A percentile compares a stretch with the other conserved stretches of the same genome.
Conservation (phyloP, 2,329 filamentous ascomycete genomes). For the Albophoma yamanashiensis region DNA sequence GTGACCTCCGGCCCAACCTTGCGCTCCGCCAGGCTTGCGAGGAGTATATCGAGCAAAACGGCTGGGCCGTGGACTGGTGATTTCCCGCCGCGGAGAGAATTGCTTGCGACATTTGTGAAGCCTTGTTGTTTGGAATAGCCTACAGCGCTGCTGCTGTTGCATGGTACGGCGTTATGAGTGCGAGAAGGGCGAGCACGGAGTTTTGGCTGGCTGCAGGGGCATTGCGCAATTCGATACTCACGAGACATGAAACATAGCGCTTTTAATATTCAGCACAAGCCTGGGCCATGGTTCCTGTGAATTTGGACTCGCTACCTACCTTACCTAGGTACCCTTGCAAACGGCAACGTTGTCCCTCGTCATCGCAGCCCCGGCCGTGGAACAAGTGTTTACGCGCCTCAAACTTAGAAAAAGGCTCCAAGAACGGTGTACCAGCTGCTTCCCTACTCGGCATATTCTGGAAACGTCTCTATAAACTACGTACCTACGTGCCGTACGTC, state of each 20-base stretch:
- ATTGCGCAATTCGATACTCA: background rate
- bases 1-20: conserved; percentile 72
- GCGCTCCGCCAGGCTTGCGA: conserved; percentile 72
- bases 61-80: conserved; percentile 87
- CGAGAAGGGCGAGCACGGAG: background rate
- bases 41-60: conserved; percentile 77
- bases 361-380: too few relatives aligned
- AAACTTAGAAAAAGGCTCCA: too few relatives aligned
- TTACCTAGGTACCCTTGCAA: background rate
- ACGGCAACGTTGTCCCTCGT: background rate
- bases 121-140: too few relatives aligned
- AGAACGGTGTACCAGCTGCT: too few relatives aligned
- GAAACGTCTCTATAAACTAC: too few relatives aligned
- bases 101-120: background rate
- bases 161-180: background rate
- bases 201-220: background rate
- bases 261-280: background rate
- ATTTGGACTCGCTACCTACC: background rate
- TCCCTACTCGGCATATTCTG: too few relatives aligned
- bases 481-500: too few relatives aligned
- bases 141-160: background rate
- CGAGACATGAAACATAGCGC: background rate
- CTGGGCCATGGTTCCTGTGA: background rate
- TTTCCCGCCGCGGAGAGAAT: background rate
- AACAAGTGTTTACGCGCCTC: background rate